These are phyloP conservation scores for Dunaliella primolecta DNA, from an alignment of 139 green algal species.

Conservation along the genomic window DNA sequence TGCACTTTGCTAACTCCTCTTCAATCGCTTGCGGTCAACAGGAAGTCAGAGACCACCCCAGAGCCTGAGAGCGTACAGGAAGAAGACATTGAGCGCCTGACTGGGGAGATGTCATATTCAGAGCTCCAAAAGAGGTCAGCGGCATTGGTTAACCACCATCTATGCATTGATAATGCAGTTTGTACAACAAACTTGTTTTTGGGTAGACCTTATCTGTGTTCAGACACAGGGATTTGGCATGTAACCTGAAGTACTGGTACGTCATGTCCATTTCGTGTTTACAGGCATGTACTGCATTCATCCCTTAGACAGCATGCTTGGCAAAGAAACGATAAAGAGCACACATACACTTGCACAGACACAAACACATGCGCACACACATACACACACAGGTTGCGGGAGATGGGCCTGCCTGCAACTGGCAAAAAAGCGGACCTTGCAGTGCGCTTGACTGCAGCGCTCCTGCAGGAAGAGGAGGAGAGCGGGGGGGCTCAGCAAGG, in stretches of 20 bases:
- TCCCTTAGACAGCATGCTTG: too few relatives aligned
- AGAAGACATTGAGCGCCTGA: not conserved
- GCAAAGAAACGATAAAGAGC: too few relatives aligned
- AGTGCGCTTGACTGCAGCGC: not conserved
- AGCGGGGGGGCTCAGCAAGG: not conserved
- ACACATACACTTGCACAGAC: not conserved
- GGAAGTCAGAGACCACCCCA: not conserved
- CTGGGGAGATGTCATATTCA: not conserved
- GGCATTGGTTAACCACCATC: too few relatives aligned
- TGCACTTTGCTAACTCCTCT: not conserved
- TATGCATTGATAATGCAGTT: too few relatives aligned
- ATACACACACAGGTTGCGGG: not conserved
- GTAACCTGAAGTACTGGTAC: too few relatives aligned
- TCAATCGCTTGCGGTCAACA: too few relatives aligned
- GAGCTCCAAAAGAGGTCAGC: constrained; percentile 9
- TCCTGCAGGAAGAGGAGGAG: not conserved
- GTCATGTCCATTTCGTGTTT: too few relatives aligned
- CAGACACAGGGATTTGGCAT: too few relatives aligned
- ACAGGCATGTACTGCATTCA: too few relatives aligned
- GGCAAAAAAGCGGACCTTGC: constrained; percentile 15
- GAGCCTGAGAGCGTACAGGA: not conserved
- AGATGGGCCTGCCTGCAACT: not conserved
- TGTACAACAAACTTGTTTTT: too few relatives aligned
- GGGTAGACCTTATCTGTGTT: too few relatives aligned
- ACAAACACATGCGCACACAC: not conserved